Evolutionary conservation across 1,284 basidiomycete genomes (phyloP), one percentile per base, ranked within the genome.

Genomic region (Xerocomus nothofagi): DNA sequence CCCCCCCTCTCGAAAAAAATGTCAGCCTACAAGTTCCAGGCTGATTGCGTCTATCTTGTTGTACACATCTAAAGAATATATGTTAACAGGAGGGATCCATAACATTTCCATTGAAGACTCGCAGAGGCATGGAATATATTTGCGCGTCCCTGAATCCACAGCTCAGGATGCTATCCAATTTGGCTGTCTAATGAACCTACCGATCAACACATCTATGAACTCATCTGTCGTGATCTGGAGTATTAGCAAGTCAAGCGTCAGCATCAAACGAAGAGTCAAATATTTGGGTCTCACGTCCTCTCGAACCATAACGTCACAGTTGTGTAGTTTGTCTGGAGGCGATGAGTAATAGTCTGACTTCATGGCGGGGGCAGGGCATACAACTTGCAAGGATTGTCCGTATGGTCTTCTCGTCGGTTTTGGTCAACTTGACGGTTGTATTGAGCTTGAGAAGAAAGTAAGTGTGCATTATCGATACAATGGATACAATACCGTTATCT

Each of bases 181-280:
- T 6, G 21, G n/a, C 12, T 23, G 34, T 30, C 17, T 15, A 21
- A 32, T 20, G 36, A 4, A 51, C 69, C 57, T 65, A 80, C 91
- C 93, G 48, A 98, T 90, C 17, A 99, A 79, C 10, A 98, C 93
- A 65, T 99, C 96, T 62, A 98, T 97, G 65, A 98, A 97, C 66
- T 98, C 93, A 69, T 99, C 95, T 3, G 90, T 93, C 4, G 91
- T 92, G 57, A 98, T 93, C 92, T 95, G 57, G 24, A 43, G 36
- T 24, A 34, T 15, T 15, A 6, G 36, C 9, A 26, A 32, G 15
- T 51, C 17, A 23, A 33, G 27, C 5, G 5, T 23, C 10, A 14
- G 32, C 10, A 18, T 44, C 5, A 20, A n/a, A 26, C n/a, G 6
- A 7, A 5, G 15, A 33, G 27, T 34, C n/a, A 45, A 37, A 47